Evolutionary conservation across 1,284 basidiomycete genomes (phyloP), one percentile per base, ranked within the genome.

Genomic region (Xerocomus amazonicus): DNA sequence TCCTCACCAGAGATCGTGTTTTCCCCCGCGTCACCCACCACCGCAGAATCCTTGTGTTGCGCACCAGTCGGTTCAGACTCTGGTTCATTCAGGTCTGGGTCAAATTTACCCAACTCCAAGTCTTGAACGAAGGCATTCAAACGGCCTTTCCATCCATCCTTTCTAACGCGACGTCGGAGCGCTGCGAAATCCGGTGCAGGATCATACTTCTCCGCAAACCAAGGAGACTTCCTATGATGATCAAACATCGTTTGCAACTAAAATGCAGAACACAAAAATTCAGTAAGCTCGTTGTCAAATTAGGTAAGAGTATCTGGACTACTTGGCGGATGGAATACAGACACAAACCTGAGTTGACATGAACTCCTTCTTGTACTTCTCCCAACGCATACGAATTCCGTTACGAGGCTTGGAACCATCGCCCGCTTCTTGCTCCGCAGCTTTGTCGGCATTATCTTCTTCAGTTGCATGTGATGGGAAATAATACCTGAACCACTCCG

Each of bases 171-270:
- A 53, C 75, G 76, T 57, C 94, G 84, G 63, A 92, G 72, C 40
- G 77, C 75, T 47, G 78, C 76, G 61, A 78, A 80, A 59, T 90
- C 87, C 43, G 81, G 72, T 17, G 80, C 69, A 47, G 85, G 84
- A 49, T 90, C 89, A 73, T 97, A 97, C 68, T 91, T 91, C 75
- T 97, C 94, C 53, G 84, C 81, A 74, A 96, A 97, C 94, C 94
- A 97, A 9, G 89, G 86, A 17, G 90, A 90, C 64, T 88, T 87
- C 69, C 84, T 81, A 73, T 95, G 92, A 66, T 91, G 88, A 40
- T 95, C 85, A 77, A 91, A 95, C 76, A 96, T 87, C 50, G 86
- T 87, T 74, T 90, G 90, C 60, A 95, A 80, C 90, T 91, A 78
- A 69, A 76, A 74, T 70, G 73, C 66, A 65, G 68, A 42, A 65